Percentiles rank a stretch among this genome's conserved stretches.
Conservation (phyloP, 164 flowering plant species). For the Berberis vulgaris region DNA sequence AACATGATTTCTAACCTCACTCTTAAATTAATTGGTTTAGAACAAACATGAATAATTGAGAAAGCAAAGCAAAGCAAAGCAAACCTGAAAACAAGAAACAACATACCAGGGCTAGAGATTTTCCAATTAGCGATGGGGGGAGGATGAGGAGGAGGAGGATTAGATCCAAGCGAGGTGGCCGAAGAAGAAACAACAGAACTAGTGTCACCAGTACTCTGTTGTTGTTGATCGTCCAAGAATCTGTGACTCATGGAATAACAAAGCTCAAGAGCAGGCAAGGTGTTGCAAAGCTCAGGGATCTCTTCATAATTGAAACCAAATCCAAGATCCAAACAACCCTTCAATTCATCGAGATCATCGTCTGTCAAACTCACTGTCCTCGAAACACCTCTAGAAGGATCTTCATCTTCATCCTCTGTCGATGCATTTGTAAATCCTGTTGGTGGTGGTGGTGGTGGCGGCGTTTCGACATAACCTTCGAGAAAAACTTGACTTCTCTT, state of each 20-base stretch:
- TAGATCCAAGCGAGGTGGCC: constrained; percentile 6
- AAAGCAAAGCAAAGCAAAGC: neutral
- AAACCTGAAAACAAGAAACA: neutral
- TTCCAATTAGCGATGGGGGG: constrained; percentile 70
- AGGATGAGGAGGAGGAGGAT: neutral
- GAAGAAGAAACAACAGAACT: constrained; percentile 9
- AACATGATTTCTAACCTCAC: too few relatives aligned
- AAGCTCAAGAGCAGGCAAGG: constrained; percentile 73
- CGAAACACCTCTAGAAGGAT: constrained; percentile 10
- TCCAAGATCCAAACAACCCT: constrained; percentile 83
- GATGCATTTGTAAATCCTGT: neutral
- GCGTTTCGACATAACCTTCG: neutral
- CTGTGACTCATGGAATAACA: constrained; percentile 86
- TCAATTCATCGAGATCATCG: constrained; percentile 70
- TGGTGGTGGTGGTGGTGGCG: too few relatives aligned
- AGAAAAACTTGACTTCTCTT: neutral
- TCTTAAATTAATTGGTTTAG: too few relatives aligned
- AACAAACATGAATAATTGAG: too few relatives aligned
- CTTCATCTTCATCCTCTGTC: constrained; percentile 34
- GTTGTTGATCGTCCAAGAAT: constrained; percentile 50
- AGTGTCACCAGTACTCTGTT: constrained; percentile 26
- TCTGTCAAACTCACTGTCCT: constrained; percentile 70
- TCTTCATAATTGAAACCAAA: constrained; percentile 84
- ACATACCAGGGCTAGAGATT: constrained; percentile 86
- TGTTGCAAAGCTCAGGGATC: constrained; percentile 50